Base-by-base conservation (phyloP, 352 stramenopile genomes). In the Globisporangium nagaii region DNA sequence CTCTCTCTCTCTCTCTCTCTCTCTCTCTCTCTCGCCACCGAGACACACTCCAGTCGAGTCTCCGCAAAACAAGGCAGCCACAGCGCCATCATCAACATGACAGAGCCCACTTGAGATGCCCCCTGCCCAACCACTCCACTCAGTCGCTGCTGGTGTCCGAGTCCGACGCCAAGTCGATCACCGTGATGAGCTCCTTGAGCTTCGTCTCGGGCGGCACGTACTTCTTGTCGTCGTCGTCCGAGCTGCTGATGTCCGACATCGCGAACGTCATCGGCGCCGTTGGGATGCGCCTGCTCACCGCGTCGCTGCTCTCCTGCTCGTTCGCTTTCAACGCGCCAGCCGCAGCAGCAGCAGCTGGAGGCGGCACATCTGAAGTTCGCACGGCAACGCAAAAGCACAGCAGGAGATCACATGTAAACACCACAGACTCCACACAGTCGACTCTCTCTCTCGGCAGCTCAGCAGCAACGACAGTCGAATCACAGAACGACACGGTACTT, bases 81-180 rank as follows among this genome's bases (percentile, higher is more conserved):
- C 42, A 28, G 24, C 35, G 11, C 15, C 24, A 34, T 24, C 35
- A 41, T n/a, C 3, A 6, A 17, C 13, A 19, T 8, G 34, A 39
- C 34, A n/a, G n/a, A n/a, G 17, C 34, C 9, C 34, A 19, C 34
- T 47, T 32, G 30, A n/a, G n/a, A n/a, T n/a, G n/a, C n/a, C 19
- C 4, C 34, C 27, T 41, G 12, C n/a, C 36, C n/a, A n/a, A 20
- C 36, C n/a, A 27, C 8, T 53, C 2, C 25, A n/a, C 17, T 53
- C 47, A 63, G 22, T 53, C 30, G 47, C 37, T 49, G 42, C 63
- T 48, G 7, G 42, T 80, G 27, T 82, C 75, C 11, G 72, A 70
- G 10, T 86, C 72, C 28, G 70, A 79, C 52, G 68, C 63, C 45
- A 86, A 53, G 53, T 85, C 42, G 50, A 86, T 86, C 44, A 79